Evolutionary conservation across 192 early-diverging fungal genomes (phyloP), one percentile per base, ranked within the genome.

Genomic region (Backusella tarrabulga): DNA sequence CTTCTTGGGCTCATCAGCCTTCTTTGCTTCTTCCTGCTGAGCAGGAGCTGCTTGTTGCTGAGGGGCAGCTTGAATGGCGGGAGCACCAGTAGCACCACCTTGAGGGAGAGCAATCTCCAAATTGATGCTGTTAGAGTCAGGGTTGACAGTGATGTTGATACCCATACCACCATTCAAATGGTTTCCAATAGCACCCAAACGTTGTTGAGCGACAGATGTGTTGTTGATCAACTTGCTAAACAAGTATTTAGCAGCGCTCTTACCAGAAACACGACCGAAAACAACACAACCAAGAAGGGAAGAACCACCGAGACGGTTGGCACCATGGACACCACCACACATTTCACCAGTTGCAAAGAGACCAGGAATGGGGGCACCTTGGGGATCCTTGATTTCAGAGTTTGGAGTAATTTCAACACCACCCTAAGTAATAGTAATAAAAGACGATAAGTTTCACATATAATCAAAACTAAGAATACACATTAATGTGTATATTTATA

Each of bases 211-310:
- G 60, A 79, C 78, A 52, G 86, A 82, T 68, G 85, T 84, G 50
- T 82, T 76, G 74, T 86, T 81, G 36, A 89, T 82, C 74, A 75
- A 67, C 36, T 75, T 36, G 34, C 36, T 12, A 6, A 93, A 84
- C 7, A 90, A 73, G 79, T 93, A 90, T 35, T 83, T 71, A 14
- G 88, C 84, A 68, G 93, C 94, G 26, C 83, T 83, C 76, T 85
- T 80, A 78, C 97, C 97, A 70, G 97, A 95, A 63, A 96, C 95
- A 78, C 97, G 93, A 32, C 97, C 97, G 88, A 92, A 98, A 56
- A 98, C 97, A 15, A 97, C 96, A 80, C 97, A 98, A 67, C 94
- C 96, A 63, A 98, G 85, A n/a, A 98, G 86, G 36, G 95, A 97
- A 68, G 92, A 93, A 60, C 97, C 97, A 76, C 93, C 97, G 21